Percentiles rank a stretch among this genome's conserved stretches.
These are phyloP conservation scores for Hibiscus trionum DNA, from an alignment of 345 rosid genomes.

Conservation along the genomic window DNA sequence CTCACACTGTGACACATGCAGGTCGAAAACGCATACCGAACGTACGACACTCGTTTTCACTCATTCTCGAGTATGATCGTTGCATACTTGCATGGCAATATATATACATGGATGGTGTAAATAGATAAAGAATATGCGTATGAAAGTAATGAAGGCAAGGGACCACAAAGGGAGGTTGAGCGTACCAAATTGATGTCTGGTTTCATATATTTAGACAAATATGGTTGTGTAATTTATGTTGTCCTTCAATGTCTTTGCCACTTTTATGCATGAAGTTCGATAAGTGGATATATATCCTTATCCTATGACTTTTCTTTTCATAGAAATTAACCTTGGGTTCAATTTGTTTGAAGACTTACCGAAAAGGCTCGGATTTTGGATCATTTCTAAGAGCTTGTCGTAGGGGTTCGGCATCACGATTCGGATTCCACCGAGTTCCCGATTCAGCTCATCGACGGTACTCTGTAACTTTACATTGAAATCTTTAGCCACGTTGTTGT, in stretches of 20 bases:
- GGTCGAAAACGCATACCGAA: not conserved
- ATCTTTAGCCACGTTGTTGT: constrained; percentile 51
- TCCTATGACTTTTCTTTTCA: too few species aligned
- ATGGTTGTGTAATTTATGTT: not conserved
- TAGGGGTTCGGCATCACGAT: constrained; percentile 40
- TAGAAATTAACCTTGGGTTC: too few species aligned
- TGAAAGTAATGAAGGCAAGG: too few species aligned
- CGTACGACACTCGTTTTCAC: constrained; percentile 11
- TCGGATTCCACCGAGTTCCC: constrained; percentile 39
- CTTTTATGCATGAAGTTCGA: not conserved
- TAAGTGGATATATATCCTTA: too few species aligned
- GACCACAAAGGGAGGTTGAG: too few species aligned
- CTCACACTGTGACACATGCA: not conserved
- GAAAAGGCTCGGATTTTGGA: constrained; percentile 39
- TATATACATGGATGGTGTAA: too few species aligned
- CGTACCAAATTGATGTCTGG: constrained; percentile 33
- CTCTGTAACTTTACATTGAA: constrained; percentile 45
- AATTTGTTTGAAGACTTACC: constrained; percentile 23
- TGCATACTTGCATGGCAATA: constrained; percentile 18
- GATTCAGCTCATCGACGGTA: constrained; percentile 29
- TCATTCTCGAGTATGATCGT: not conserved
- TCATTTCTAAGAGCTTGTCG: constrained; percentile 34
- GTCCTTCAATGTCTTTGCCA: not conserved
- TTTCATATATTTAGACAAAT: not conserved
- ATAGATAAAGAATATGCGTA: too few species aligned